Evolutionary conservation across 768 basidiomycete genomes (phyloP).

Genomic region (Russula dissimulans): DNA sequence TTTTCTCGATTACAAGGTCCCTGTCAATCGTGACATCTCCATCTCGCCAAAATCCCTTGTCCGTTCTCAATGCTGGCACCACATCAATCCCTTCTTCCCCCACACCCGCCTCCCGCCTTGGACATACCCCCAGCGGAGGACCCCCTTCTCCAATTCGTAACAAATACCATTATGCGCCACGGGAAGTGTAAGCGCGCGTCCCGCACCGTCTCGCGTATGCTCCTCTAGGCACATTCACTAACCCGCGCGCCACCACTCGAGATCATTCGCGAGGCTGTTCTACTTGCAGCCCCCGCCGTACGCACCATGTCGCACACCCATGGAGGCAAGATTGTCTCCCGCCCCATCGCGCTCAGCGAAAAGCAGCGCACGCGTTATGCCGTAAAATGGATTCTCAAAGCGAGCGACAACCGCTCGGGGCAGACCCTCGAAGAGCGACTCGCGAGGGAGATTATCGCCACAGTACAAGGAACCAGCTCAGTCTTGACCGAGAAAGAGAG

Average conservation of each 20-base stretch:
- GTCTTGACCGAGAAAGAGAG: conserved; percentile 54
- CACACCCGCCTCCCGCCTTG: conserved; percentile 15
- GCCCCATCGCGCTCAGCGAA: conserved; percentile 68
- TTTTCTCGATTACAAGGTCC: conserved; percentile 9
- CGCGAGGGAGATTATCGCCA: conserved; percentile 67
- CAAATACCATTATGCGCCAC: conserved; percentile 50
- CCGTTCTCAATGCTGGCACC: background rate
- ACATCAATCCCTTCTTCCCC: background rate
- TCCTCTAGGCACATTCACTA: conserved; percentile 62
- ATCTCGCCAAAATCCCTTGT: conserved; percentile 1
- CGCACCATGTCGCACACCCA: conserved; percentile 47
- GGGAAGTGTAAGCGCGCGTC: conserved; percentile 59
- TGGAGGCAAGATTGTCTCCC: conserved; percentile 54
- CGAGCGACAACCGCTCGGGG: conserved; percentile 47
- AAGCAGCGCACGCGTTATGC: conserved; percentile 68
- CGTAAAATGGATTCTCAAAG: conserved; percentile 61
- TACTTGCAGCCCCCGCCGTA: conserved; percentile 62
- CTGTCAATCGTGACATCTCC: conserved; percentile 6
- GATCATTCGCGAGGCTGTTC: conserved; percentile 65
- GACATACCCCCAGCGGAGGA: conserved; percentile 68
- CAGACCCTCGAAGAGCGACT: conserved; percentile 57
- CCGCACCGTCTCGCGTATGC: conserved; percentile 46
- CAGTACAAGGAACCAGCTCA: conserved; percentile 52
- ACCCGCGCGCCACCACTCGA: conserved; percentile 75
- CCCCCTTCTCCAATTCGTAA: conserved; percentile 61